Percentiles rank a stretch among this genome's conserved stretches.
phyloP scores from a whole-genome alignment of 2,329 filamentous ascomycete species.

The Arachnomyces sp. region DNA sequence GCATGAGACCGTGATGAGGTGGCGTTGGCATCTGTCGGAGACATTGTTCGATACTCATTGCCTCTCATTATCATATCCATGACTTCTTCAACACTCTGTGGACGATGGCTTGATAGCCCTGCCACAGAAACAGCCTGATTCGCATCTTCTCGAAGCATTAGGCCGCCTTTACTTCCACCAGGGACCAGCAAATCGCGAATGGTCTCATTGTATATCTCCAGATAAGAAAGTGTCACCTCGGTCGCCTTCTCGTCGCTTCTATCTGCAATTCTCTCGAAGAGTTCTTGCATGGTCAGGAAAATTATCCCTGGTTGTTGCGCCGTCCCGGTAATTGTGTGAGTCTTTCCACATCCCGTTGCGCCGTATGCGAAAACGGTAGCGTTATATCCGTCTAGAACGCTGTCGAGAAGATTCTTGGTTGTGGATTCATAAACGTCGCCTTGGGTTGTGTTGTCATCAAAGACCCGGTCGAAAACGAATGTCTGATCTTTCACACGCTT shows the following conservation, averaged over 20 bases:
- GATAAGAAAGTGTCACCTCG: slow-evolving; percentile 85
- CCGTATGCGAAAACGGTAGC: slow-evolving; percentile 98
- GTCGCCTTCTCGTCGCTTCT: slow-evolving; percentile 77
- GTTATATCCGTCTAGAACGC: slow-evolving; percentile 94
- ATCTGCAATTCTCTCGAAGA: slow-evolving; percentile 94
- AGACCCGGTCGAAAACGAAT: slow-evolving; percentile 92
- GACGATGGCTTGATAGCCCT: slow-evolving; percentile 83
- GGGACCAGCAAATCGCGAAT: slow-evolving; percentile 92
- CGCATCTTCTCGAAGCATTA: slow-evolving; percentile 91
- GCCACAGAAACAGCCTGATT: slow-evolving; percentile 88
- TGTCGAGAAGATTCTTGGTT: slow-evolving; percentile 82
- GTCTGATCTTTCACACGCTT: slow-evolving; percentile 97
- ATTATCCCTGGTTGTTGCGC: slow-evolving; percentile 92
- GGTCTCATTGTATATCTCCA: slow-evolving; percentile 99
- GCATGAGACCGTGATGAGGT: slow-evolving; percentile 96
- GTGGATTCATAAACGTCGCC: slow-evolving; percentile 93
- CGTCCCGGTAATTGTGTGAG: slow-evolving; percentile 92
- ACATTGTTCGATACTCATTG: slow-evolving; percentile 91
- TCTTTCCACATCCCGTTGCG: slow-evolving; percentile 96
- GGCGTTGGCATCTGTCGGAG: slow-evolving; percentile 92
- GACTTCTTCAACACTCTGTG: slow-evolving; percentile 85
- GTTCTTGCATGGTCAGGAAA: slow-evolving; percentile 96
- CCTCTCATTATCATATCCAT: slow-evolving; percentile 99
- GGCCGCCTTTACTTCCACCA: slow-evolving; percentile 68
- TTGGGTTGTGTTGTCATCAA: slow-evolving; percentile 90